Evolutionary conservation across 352 stramenopile species (phyloP), one percentile per base, ranked within the genome.

Genomic region (Vaucheria bursata): DNA sequence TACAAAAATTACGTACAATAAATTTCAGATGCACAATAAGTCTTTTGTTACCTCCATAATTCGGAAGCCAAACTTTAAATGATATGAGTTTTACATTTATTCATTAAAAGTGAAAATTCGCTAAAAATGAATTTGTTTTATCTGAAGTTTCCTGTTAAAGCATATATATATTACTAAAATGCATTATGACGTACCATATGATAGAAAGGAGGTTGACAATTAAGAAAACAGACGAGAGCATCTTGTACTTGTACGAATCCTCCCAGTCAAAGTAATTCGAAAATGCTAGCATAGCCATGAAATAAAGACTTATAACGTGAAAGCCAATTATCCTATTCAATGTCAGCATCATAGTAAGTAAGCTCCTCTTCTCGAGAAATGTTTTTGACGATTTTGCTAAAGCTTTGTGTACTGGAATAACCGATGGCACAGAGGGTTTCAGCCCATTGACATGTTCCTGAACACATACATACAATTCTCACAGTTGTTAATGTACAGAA

Each of bases 331-430:
- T 92, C 29, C 95, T 91, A 72, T 89, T 90, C 78, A 99, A 93
- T 1, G 93, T 93, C 40, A 97, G 91, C 38, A 98, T 87, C 12
- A 93, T 92, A 45, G 94, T 90, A 2, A 99, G 86, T 93, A 95
- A 97, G 38, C 91, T 97, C 18, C 95, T 89, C 82, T 98, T 98
- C 80, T 99, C 95, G 34, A 98, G 76, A 75, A 98, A 98, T 0
- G 94, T 98, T 87, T 99, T 99, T 1, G 93, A 91, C 4, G 93
- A 90, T 68, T 87, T 87, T 18, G 86, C 85, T 73, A 98, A 90
- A 8, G 87, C 91, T 74, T 95, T 90, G 1, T 91, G 89, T 39
- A 98, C 92, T 66, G 85, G 77, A 32, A 80, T 75, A 33, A 86
- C 69, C 12, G 66, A 7, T 3, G 72, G 39, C n/a, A n/a, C n/a